These are phyloP conservation scores for Carallia pectinifolia DNA, from an alignment of 345 rosid species.

Conservation along the genomic window DNA sequence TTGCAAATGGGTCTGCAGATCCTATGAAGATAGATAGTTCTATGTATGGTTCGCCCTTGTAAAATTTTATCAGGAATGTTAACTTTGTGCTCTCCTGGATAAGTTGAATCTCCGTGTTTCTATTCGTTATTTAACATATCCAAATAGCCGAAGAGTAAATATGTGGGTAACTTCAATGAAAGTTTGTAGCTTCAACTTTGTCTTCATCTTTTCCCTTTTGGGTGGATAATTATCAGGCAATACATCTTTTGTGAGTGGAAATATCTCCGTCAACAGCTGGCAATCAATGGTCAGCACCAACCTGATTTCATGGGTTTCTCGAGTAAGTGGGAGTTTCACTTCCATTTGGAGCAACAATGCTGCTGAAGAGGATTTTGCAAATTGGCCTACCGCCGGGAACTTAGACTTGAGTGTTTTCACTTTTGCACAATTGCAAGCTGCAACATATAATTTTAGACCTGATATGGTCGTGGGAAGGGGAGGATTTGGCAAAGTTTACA, in stretches of 20 bases:
- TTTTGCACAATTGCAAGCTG: slow-evolving; percentile 5
- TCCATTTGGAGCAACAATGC: slow-evolving; percentile 9
- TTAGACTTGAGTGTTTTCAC: slow-evolving; percentile 2
- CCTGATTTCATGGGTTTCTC: background rate
- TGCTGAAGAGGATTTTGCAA: background rate
- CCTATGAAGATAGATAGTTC: no score
- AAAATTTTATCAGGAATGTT: no score
- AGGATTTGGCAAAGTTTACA: slow-evolving; percentile 12
- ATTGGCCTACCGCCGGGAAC: no score
- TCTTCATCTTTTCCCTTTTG: background rate
- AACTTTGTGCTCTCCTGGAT: no score
- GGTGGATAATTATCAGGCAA: background rate
- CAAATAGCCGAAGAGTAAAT: no score
- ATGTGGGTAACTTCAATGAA: no score
- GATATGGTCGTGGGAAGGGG: slow-evolving; percentile 11
- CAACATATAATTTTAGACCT: slow-evolving; percentile 7
- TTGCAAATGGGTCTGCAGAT: no score
- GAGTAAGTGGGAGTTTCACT: background rate
- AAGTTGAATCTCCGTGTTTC: no score
- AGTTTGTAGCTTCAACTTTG: background rate
- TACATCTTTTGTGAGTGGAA: background rate
- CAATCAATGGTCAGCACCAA: background rate
- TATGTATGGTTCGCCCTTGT: no score
- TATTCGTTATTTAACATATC: no score
- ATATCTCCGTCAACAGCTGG: background rate